Percentiles rank a stretch among this genome's conserved stretches.
Conservation (phyloP, 2,329 filamentous ascomycete genomes). For the Hypoxylon sp. region DNA sequence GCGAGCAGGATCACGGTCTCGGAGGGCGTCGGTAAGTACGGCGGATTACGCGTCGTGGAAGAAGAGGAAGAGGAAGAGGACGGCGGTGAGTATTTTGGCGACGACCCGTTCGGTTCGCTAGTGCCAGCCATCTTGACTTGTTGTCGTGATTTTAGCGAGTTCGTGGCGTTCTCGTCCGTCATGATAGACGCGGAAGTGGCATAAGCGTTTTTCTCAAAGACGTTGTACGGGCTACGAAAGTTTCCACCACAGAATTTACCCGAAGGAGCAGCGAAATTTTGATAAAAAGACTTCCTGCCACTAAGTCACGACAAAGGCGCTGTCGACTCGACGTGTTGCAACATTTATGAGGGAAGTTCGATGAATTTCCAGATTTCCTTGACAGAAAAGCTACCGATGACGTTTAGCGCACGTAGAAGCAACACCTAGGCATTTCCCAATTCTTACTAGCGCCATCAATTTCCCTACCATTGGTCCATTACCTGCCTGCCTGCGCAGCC, state of each 20-base stretch:
- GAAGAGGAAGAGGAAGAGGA: conserved; percentile 27
- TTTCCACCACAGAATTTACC: neutral
- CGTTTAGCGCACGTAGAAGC: conserved; percentile 18
- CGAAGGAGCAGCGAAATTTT: neutral
- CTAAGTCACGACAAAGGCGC: conserved; percentile 1
- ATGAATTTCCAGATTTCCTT: conserved; percentile 28
- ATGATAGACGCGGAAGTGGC: conserved; percentile 31
- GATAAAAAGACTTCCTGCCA: neutral
- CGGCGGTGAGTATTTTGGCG: conserved; percentile 23
- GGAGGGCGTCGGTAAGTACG: conserved; percentile 77
- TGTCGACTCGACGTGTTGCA: neutral
- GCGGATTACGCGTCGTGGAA: conserved; percentile 58
- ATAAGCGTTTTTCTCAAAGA: neutral
- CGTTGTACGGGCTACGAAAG: neutral
- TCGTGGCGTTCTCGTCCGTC: conserved; percentile 42
- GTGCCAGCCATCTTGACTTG: conserved; percentile 44
- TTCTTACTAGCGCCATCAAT: conserved; percentile 20
- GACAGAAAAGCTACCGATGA: conserved; percentile 34
- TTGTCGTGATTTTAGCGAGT: conserved; percentile 46
- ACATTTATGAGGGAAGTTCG: conserved; percentile 13
- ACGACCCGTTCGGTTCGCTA: conserved; percentile 27
- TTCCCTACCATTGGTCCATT: neutral
- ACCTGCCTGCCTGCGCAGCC: too few species aligned
- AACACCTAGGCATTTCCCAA: neutral
- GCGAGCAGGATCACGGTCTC: conserved; percentile 74